Base-by-base conservation (phyloP, 1,284 basidiomycete genomes). In the Volvariella volvacea region DNA sequence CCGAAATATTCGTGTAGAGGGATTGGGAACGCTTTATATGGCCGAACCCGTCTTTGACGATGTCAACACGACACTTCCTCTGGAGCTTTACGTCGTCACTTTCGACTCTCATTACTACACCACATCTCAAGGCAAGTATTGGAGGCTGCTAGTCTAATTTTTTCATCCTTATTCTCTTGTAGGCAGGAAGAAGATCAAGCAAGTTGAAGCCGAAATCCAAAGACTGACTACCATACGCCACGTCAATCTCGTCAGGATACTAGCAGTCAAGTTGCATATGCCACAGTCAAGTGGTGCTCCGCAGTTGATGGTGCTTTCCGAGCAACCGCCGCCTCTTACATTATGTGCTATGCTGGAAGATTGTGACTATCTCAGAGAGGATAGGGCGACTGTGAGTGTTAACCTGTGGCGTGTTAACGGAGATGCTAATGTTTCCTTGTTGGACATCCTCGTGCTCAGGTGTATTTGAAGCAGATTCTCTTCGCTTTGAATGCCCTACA, bases 1-100 rank as follows among this genome's bases (percentile, higher is more conserved):
- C 15, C n/a, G n/a, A n/a, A 7, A 15, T 21, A 6, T 4, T 14
- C 22, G 21, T 30, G n/a, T 41, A 84, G 85, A 80, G 39, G 71
- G 68, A 31, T 60, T 87, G 20, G 84, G 83, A 2, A 78, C 71
- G 3, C 65, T 76, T 0, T 88, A 82, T 60, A 68, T 79, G 46
- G 86, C 85, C 0, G 83, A 87, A 49, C 85, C 86, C 8, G 61
- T 88, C 16, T 76, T 74, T 50, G 82, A 86, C 49, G 78, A 82
- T 50, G 64, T 73, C 8, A 63, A 72, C 48, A 66, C 68, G 1
- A 70, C 70, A 0, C 62, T 79, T 6, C 76, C 78, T 15, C 66
- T 90, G 4, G 85, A 88, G 52, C 66, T 89, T 9, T 74, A 80
- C 53, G 65, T 76, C 4, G 70, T 86, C 21, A 70, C 70, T 14